A percentile compares a stretch with the other conserved stretches of the same genome.
Conservation (phyloP, 306 rosid species). For the Cucurbita maxima region DNA sequence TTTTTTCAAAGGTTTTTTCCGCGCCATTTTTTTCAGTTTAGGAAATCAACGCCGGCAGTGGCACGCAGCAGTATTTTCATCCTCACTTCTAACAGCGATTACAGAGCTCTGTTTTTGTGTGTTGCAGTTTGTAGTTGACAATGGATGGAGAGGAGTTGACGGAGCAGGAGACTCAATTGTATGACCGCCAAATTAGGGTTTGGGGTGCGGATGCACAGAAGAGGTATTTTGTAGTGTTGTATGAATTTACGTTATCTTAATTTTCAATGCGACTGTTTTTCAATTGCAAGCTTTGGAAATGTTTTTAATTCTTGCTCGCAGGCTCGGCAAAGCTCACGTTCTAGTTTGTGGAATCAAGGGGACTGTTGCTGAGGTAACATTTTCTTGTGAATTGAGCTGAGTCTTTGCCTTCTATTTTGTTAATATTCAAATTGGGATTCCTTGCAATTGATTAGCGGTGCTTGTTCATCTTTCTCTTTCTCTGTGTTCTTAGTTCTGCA, state of each 20-base stretch:
- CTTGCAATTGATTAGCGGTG: background rate
- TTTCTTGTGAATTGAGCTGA: background rate
- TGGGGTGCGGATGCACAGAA: constrained; percentile 99
- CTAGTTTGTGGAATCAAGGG: constrained; percentile 84
- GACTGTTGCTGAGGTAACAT: constrained; percentile 68
- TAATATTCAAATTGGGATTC: background rate
- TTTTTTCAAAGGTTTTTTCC: background rate
- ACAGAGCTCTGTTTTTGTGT: background rate
- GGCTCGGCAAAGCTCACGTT: constrained; percentile 86
- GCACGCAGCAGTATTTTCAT: background rate
- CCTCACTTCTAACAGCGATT: background rate
- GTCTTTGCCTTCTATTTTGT: background rate
- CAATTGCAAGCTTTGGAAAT: no score
- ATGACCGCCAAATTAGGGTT: constrained; percentile 98
- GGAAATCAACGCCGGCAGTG: background rate
- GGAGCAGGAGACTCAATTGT: constrained; percentile 86
- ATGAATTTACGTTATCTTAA: background rate
- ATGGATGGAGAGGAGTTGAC: constrained; percentile 95
- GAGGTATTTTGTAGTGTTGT: constrained; percentile 26
- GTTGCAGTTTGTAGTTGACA: constrained; percentile 27
- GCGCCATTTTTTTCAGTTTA: background rate
- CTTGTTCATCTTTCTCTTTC: background rate
- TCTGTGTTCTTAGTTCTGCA: constrained; percentile 60
- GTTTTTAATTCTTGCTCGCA: constrained; percentile 14
- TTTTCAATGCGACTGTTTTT: background rate